Conservation (phyloP, 2,329 filamentous ascomycete genomes). For the Orbilia blumenaviensis region DNA sequence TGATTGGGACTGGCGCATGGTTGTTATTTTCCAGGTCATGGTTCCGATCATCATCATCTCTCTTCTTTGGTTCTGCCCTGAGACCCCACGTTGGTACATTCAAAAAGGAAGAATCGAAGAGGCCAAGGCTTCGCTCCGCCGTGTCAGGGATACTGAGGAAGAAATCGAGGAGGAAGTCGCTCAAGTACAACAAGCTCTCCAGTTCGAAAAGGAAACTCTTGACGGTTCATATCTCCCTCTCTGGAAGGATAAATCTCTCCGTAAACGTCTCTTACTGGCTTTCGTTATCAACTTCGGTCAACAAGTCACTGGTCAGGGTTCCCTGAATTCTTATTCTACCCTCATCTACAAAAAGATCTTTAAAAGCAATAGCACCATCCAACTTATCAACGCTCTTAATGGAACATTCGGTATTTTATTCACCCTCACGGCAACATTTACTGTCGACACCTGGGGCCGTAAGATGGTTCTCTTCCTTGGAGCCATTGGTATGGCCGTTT, state of each 20-base stretch:
- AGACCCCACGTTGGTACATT: slow-evolving; percentile 75
- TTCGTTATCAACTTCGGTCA: slow-evolving; percentile 75
- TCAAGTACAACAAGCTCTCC: slow-evolving; percentile 73
- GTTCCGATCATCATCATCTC: slow-evolving; percentile 71
- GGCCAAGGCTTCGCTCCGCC: slow-evolving; percentile 69
- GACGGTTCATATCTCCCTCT: slow-evolving; percentile 71
- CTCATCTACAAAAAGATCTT: slow-evolving; percentile 78
- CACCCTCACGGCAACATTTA: slow-evolving; percentile 77
- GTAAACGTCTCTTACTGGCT: slow-evolving; percentile 72
- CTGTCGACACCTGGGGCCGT: slow-evolving; percentile 75
- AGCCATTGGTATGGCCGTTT: slow-evolving; percentile 73
- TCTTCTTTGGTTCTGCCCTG: slow-evolving; percentile 73
- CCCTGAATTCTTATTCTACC: slow-evolving; percentile 77
- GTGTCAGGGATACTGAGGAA: slow-evolving; percentile 71
- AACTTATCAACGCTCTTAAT: slow-evolving; percentile 78
- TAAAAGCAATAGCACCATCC: slow-evolving; percentile 68
- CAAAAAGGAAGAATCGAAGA: slow-evolving; percentile 70
- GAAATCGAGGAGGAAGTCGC: slow-evolving; percentile 74
- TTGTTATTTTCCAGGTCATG: slow-evolving; percentile 77
- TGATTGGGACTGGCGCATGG: slow-evolving; percentile 78
- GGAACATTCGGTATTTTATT: slow-evolving; percentile 77
- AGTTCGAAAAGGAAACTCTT: slow-evolving; percentile 76
- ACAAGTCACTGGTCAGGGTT: slow-evolving; percentile 77
- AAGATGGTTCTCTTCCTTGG: slow-evolving; percentile 76
- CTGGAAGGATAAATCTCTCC: slow-evolving; percentile 74